phyloP scores from a whole-genome alignment of 345 rosid species.

The Brassica napus region Da-Ae NC_063450.1:4127001-4127500 shows the following conservation, averaged over 20 bases:
- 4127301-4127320: slow-evolving; percentile 84
- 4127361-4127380: slow-evolving; percentile 74
- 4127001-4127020: slow-evolving; percentile 84
- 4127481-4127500: slow-evolving; percentile 68
- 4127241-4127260: slow-evolving; percentile 92
- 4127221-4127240: slow-evolving; percentile 71
- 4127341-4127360: slow-evolving; percentile 82
- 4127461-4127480: not conserved
- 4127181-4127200: slow-evolving; percentile 92
- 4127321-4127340: slow-evolving; percentile 74
- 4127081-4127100: not conserved
- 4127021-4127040: slow-evolving; percentile 72
- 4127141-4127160: slow-evolving; percentile 90
- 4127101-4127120: not conserved
- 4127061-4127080: slow-evolving; percentile 6
- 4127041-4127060: not conserved
- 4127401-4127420: not conserved
- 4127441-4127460: not conserved
- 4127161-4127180: slow-evolving; percentile 68
- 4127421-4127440: not conserved
- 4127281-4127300: slow-evolving; percentile 64
- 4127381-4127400: slow-evolving; percentile 54
- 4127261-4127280: slow-evolving; percentile 78
- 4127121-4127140: slow-evolving; percentile 64
- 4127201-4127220: slow-evolving; percentile 91